Conservation (phyloP, 2,329 filamentous ascomycete genomes). For the Trichoderma oligosporum region DNA sequence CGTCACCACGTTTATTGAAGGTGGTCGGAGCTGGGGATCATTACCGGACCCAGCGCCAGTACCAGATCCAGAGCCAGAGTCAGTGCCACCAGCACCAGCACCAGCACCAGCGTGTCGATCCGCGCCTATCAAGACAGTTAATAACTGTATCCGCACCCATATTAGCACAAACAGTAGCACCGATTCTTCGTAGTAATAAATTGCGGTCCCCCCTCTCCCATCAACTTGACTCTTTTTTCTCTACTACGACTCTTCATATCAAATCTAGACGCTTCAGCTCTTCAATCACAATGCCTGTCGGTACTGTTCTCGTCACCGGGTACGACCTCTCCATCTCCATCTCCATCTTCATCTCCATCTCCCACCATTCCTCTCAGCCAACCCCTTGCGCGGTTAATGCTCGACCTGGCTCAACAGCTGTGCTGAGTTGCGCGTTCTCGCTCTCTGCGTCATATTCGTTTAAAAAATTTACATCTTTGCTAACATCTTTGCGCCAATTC, state of each 20-base stretch:
- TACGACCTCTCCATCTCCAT: slow-evolving; percentile 41
- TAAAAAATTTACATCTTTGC: slow-evolving; percentile 1
- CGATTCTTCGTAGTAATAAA: slow-evolving; percentile 12
- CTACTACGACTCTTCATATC: background rate
- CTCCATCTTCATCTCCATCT: background rate
- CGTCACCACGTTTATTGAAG: slow-evolving; percentile 2
- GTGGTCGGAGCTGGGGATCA: slow-evolving; percentile 10
- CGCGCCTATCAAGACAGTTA: slow-evolving; percentile 17
- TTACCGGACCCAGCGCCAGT: background rate
- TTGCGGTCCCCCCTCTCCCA: slow-evolving; percentile 14
- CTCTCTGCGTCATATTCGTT: background rate
- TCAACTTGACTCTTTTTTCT: background rate
- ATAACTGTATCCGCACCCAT: slow-evolving; percentile 14
- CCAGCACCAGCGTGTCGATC: slow-evolving; percentile 11
- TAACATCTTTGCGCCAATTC: slow-evolving; percentile 21
- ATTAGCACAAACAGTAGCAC: background rate
- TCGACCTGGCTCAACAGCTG: background rate
- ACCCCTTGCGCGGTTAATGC: background rate
- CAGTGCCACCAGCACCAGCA: background rate
- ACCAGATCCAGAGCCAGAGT: background rate
- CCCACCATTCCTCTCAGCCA: no score
- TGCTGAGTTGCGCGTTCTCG: background rate
- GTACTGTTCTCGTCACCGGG: slow-evolving; percentile 90
- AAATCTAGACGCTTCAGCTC: background rate
- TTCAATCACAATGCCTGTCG: slow-evolving; percentile 62